Base-by-base conservation (phyloP, 2,329 filamentous ascomycete species). In the Stemphylium beticola region DNA sequence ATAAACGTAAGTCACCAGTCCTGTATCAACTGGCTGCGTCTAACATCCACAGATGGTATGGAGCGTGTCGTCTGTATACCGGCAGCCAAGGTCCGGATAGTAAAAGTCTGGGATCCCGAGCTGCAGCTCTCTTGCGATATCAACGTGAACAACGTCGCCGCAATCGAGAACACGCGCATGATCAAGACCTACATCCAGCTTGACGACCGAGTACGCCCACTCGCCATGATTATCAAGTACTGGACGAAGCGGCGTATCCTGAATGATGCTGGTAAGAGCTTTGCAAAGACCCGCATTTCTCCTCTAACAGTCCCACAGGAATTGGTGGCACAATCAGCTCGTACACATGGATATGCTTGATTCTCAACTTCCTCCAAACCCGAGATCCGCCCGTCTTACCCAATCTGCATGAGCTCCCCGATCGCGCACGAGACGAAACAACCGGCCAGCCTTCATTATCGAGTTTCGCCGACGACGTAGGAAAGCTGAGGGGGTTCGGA, bases 321-420 rank as follows among this genome's bases (percentile, higher is more conserved):
- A 54, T 92, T 92, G 72, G 95, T 59, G 93, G 92, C 53, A 99
- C 95, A 6, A 82, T 99, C 56, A 98, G 93, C 76, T 99, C 95
- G 15, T 99, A 99, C 73, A 97, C 95, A 18, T 99, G 95, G 95
- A 98, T 98, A 73, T 99, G 95, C 76, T 86, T 99, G 82, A 96
- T 98, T 64, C 89, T 99, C 72, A 96, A 92, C 65, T 99, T 98
- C 71, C 83, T 99, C 22, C 95, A 99, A 77, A 89, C 92, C 46
- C 87, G 92, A 66, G 83, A 89, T 55, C 90, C 92, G 14, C 90
- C 93, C 0, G 85, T 99, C 49, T 78, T 99, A 18, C 95, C 95
- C 4, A 87, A 90, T 14, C 81, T 99, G 31, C 95, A 98, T 72
- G 88, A 92, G 69, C 83, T 85, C 18, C 82, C 85, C 4, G 83